Percentiles rank a stretch among this genome's conserved stretches.
Evolutionary conservation across 1,284 basidiomycete genomes (phyloP).

Genomic region (Microbotryum intermedium): DNA sequence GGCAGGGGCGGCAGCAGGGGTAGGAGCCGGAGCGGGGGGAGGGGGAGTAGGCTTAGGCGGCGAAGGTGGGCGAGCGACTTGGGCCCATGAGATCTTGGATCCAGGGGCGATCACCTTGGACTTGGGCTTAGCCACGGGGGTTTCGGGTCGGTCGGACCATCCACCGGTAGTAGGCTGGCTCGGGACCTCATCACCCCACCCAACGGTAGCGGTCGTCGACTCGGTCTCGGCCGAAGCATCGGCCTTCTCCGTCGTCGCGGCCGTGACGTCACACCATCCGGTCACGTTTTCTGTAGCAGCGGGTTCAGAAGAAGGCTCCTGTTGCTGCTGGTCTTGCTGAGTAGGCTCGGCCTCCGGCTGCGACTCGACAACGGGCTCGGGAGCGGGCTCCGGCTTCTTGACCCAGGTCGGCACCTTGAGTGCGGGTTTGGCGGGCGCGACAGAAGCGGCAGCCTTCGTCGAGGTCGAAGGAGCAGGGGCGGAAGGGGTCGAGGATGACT

Average conservation of each 20-base stretch:
- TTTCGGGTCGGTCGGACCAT: constrained; percentile 1
- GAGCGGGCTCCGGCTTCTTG: too few relatives aligned
- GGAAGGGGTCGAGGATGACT: constrained; percentile 7
- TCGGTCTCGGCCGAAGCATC: constrained; percentile 5
- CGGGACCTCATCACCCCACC: constrained; percentile 10
- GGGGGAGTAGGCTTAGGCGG: constrained; percentile 27
- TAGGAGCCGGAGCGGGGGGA: constrained; percentile 4
- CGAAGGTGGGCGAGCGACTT: constrained; percentile 28
- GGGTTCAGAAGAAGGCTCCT: too few relatives aligned
- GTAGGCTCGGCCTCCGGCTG: too few relatives aligned
- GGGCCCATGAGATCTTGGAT: constrained; percentile 32
- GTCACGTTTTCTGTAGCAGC: too few relatives aligned
- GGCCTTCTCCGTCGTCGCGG: not conserved
- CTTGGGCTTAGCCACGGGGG: constrained; percentile 6
- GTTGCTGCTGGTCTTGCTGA: too few relatives aligned
- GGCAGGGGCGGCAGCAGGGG: constrained; percentile 4
- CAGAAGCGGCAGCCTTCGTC: constrained; percentile 4
- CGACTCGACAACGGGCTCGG: too few relatives aligned
- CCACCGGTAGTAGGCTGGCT: not conserved
- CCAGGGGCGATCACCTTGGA: constrained; percentile 24
- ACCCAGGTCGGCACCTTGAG: not conserved
- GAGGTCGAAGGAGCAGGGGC: not conserved
- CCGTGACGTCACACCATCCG: not conserved
- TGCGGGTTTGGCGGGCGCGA: constrained; percentile 8
- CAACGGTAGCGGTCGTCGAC: constrained; percentile 10